A percentile compares a stretch with the other conserved stretches of the same genome.
Evolutionary conservation across 768 basidiomycete genomes (phyloP).

Genomic region (Candolleomyces aberdarensis): DNA sequence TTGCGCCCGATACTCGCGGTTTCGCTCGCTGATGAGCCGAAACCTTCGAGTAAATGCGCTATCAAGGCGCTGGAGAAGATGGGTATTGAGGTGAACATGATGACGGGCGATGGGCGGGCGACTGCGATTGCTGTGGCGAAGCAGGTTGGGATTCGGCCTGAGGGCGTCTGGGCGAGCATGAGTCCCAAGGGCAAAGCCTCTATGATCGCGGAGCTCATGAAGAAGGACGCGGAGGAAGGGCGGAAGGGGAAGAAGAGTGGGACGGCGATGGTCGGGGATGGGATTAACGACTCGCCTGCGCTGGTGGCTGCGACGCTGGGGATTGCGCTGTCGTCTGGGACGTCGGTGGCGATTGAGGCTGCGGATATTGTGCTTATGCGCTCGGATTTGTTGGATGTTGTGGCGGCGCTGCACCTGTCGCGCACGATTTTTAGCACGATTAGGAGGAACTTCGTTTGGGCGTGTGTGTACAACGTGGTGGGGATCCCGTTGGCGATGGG

Average conservation of each 20-base stretch:
- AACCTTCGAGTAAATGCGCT: slow-evolving; percentile 79
- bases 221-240: slow-evolving; percentile 64
- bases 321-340: slow-evolving; percentile 93
- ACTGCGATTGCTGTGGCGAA: slow-evolving; percentile 89
- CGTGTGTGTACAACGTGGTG: slow-evolving; percentile 89
- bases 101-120: slow-evolving; percentile 87
- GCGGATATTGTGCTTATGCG: slow-evolving; percentile 98
- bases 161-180: slow-evolving; percentile 88
- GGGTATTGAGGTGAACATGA: slow-evolving; percentile 91
- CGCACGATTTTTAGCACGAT: slow-evolving; percentile 87
- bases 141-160: slow-evolving; percentile 81
- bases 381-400: slow-evolving; percentile 94
- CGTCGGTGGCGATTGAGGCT: slow-evolving; percentile 96
- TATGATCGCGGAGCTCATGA: slow-evolving; percentile 77
- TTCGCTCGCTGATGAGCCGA: slow-evolving; percentile 84
- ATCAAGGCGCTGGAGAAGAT: slow-evolving; percentile 78
- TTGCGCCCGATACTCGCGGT: slow-evolving; percentile 72
- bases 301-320: slow-evolving; percentile 95
- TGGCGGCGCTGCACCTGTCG: slow-evolving; percentile 92
- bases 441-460: slow-evolving; percentile 92
- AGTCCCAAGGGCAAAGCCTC: slow-evolving; percentile 95
- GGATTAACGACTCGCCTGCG: slow-evolving; percentile 98
- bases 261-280: slow-evolving; percentile 82
- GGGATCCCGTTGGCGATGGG: slow-evolving; percentile 99
- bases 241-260: slow-evolving; percentile 70